phyloP scores from a whole-genome alignment of 2,329 filamentous ascomycete genomes.

The Chalara sp. region DNA sequence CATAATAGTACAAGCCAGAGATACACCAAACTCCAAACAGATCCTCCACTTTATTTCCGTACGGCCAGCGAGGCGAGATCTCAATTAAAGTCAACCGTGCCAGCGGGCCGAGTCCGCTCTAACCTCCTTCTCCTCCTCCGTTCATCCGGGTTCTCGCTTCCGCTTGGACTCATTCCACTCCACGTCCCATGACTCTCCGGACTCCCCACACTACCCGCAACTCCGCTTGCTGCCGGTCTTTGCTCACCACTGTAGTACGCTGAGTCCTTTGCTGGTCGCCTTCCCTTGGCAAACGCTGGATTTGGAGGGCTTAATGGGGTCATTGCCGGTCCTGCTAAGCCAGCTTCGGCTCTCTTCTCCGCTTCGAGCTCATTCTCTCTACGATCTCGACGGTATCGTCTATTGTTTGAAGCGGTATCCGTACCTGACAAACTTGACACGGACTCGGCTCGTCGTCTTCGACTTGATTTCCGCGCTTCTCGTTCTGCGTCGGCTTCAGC shows the following conservation, averaged over 20 bases:
- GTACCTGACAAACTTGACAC: slow-evolving; percentile 49
- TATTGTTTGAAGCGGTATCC: slow-evolving; percentile 40
- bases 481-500: slow-evolving; percentile 44
- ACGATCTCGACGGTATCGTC: slow-evolving; percentile 50
- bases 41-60: too few relatives aligned
- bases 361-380: slow-evolving; percentile 22
- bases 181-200: slow-evolving; percentile 26
- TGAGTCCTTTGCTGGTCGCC: slow-evolving; percentile 47
- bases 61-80: too few relatives aligned
- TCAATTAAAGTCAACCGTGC: slow-evolving; percentile 17
- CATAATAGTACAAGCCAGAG: too few relatives aligned
- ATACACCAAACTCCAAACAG: too few relatives aligned
- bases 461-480: slow-evolving; percentile 24
- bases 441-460: slow-evolving; percentile 41
- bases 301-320: slow-evolving; percentile 46
- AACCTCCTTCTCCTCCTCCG: slow-evolving; percentile 47
- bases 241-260: slow-evolving; percentile 49
- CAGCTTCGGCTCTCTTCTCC: slow-evolving; percentile 29
- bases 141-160: slow-evolving; percentile 36
- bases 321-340: slow-evolving; percentile 18
- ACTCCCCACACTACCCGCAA: slow-evolving; percentile 17
- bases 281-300: slow-evolving; percentile 47
- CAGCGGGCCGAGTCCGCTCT: slow-evolving; percentile 35
- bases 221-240: slow-evolving; percentile 30
- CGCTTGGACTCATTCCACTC: slow-evolving; percentile 25